phyloP scores from a whole-genome alignment of 2,329 filamentous ascomycete genomes.

The Acrocalymma vagum region DNA sequence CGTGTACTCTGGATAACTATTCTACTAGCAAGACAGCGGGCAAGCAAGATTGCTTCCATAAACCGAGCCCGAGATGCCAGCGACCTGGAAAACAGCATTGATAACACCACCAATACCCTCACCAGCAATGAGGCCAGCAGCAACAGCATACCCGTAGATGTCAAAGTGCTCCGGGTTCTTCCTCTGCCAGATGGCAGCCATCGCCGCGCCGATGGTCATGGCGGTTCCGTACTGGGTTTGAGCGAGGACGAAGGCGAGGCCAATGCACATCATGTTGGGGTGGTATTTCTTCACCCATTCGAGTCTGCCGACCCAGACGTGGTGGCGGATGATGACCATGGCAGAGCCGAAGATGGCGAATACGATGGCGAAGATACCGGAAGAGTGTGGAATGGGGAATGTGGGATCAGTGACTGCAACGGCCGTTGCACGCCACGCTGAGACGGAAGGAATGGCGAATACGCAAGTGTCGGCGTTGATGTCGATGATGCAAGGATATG shows the following conservation, averaged over 20 bases:
- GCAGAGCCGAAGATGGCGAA: constrained; percentile 61
- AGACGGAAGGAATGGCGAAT: constrained; percentile 70
- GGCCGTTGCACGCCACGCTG: constrained; percentile 73
- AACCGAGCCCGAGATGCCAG: constrained; percentile 49
- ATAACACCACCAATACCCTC: constrained; percentile 71
- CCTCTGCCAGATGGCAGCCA: constrained; percentile 64
- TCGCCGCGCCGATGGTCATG: constrained; percentile 64
- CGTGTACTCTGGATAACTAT: too few relatives aligned
- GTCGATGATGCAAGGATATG: constrained; percentile 73
- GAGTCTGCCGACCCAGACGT: constrained; percentile 60
- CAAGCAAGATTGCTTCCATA: constrained; percentile 55
- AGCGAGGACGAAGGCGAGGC: constrained; percentile 66
- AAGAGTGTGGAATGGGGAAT: constrained; percentile 63
- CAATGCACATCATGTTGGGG: constrained; percentile 70
- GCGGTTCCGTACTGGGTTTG: constrained; percentile 66
- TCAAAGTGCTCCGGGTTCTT: constrained; percentile 63
- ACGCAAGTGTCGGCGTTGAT: constrained; percentile 59
- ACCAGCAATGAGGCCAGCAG: constrained; percentile 68
- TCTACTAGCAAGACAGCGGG: constrained; percentile 33
- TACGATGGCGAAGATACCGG: constrained; percentile 66
- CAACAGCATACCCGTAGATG: constrained; percentile 67
- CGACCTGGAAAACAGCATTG: constrained; percentile 63
- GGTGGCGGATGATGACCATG: constrained; percentile 65
- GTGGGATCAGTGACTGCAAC: constrained; percentile 66
- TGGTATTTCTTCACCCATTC: constrained; percentile 65